These are phyloP conservation scores for Vachellia collinsii DNA, from an alignment of 306 rosid genomes.

Conservation along the genomic window DNA sequence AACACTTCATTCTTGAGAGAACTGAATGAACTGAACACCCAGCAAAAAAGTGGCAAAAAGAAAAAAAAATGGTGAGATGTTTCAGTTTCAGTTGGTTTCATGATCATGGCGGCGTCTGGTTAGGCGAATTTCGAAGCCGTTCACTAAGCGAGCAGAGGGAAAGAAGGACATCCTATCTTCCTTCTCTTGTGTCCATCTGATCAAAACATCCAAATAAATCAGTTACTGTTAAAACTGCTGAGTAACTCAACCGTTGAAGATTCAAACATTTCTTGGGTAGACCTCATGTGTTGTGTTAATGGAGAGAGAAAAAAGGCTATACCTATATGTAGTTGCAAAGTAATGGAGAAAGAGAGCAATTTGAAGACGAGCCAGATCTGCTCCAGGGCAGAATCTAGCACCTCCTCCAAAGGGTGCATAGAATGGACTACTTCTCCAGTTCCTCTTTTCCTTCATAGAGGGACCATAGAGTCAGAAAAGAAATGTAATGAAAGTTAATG, in stretches of 20 bases:
- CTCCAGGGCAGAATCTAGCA: constrained; percentile 92
- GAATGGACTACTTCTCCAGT: constrained; percentile 82
- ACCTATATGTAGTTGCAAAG: constrained; percentile 75
- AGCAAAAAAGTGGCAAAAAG: constrained; percentile 38
- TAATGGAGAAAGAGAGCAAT: constrained; percentile 83
- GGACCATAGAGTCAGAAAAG: constrained; percentile 6
- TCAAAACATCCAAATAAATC: constrained; percentile 30
- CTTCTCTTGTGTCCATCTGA: constrained; percentile 84
- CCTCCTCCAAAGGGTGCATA: constrained; percentile 97
- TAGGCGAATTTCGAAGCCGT: constrained; percentile 78
- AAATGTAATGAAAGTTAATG: background rate
- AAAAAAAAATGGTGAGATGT: constrained; percentile 1
- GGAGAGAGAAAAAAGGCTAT: background rate
- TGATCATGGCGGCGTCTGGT: constrained; percentile 48
- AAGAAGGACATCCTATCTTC: constrained; percentile 88
- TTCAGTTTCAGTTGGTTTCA: constrained; percentile 33
- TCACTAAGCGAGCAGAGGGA: constrained; percentile 88
- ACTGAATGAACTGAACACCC: constrained; percentile 45
- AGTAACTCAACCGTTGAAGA: background rate
- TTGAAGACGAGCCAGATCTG: constrained; percentile 90
- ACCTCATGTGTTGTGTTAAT: background rate
- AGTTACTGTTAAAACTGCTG: background rate
- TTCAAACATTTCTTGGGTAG: background rate
- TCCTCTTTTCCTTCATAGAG: constrained; percentile 66
- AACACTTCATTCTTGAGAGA: constrained; percentile 31